Evolutionary conservation across 495 filamentous ascomycete species (phyloP), one percentile per base, ranked within the genome.

Genomic region (Talaromyces adpressus): DNA sequence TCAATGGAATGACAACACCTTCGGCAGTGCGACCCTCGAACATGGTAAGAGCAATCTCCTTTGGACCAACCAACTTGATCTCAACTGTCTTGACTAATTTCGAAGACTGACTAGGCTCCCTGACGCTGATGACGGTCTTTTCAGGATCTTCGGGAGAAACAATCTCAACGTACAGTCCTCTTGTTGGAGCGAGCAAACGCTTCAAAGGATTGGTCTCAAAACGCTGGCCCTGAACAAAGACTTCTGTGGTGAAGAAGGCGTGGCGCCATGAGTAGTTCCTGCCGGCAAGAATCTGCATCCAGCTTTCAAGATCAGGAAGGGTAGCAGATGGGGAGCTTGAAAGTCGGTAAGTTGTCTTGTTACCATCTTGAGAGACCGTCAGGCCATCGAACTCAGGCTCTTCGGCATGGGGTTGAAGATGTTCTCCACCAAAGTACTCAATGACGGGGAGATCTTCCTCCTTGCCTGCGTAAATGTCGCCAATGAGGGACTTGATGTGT

Each of bases 161-260:
- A 62, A 98, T 87, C 74, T 98, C 93, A 41, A 98, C 92, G 49
- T 91, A 86, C 76, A 98, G 85, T 23, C 95, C 95, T 6, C 84
- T 82, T 12, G 86, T 87, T 2, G 94, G 94, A 12, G 90, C 86
- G 63, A 97, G 93, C 56, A 98, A 89, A 22, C 92, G 86, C 71
- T 87, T 91, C 82, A 97, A 89, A 1, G 94, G 94, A 74, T 98
- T 98, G 34, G 91, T 94, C 78, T 97, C 92, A 77, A 95, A 97
- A 68, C 94, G 92, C 69, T 97, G 87, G 14, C 92, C 94, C 76
- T 99, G 94, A 22, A 98, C 90, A 62, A 96, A 89, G 51, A 97
- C 88, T 65, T 97, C 92, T 16, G 93, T 88, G n/a, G 88, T 89
- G 75, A 99, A 95, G n/a, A 99, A 82, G n/a, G 94, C 95, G 72